Conservation (phyloP, 2,329 filamentous ascomycete species). For the Botryotinia convoluta region DNA sequence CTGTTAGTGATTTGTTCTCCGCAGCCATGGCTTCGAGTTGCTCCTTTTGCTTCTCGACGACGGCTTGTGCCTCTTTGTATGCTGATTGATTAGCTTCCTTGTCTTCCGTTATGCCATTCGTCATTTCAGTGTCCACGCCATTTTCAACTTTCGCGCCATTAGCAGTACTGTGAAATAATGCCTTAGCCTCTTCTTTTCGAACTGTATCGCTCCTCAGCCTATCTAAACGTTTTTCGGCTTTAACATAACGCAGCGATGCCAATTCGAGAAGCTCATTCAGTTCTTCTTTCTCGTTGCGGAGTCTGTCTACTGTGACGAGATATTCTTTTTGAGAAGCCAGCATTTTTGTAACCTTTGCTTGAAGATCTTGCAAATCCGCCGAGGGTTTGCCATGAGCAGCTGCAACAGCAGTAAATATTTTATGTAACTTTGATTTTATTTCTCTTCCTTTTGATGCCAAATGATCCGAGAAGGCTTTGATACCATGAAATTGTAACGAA, state of each 20-base stretch:
- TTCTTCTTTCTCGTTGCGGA: conserved; percentile 76
- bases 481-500: conserved; percentile 59
- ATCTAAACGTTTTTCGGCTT: conserved; percentile 93
- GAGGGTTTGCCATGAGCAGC: conserved; percentile 53
- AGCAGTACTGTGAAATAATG: conserved; percentile 55
- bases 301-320: conserved; percentile 70
- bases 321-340: conserved; percentile 81
- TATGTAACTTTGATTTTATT: conserved; percentile 71
- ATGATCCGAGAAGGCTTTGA: conserved; percentile 76
- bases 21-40: conserved; percentile 77
- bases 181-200: conserved; percentile 87
- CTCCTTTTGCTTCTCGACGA: conserved; percentile 79
- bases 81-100: conserved; percentile 69
- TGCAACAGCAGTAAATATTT: conserved; percentile 60
- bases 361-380: conserved; percentile 69
- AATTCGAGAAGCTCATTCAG: conserved; percentile 83
- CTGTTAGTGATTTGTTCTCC: conserved; percentile 71
- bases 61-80: conserved; percentile 73
- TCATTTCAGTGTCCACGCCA: conserved; percentile 41
- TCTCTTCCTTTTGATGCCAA: conserved; percentile 71
- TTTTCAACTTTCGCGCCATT: conserved; percentile 44
- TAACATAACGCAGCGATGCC: conserved; percentile 87
- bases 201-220: conserved; percentile 85
- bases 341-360: conserved; percentile 70
- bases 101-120: conserved; percentile 53